Conservation (phyloP, 2,329 filamentous ascomycete species). For the Anisogramma anomala region DNA sequence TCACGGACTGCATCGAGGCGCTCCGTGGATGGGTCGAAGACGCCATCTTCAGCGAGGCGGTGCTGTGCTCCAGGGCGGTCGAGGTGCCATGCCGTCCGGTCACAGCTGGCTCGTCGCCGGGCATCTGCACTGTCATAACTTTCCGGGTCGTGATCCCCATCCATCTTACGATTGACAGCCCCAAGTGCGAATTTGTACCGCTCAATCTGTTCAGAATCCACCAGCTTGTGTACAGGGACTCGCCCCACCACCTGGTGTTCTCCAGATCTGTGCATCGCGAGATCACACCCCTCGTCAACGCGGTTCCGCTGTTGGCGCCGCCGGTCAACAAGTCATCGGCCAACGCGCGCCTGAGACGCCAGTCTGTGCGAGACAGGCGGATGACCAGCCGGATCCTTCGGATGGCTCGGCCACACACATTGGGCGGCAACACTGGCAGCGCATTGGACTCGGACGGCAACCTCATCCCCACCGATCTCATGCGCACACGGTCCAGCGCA, state of each 20-base stretch:
- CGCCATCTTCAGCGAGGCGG: conserved; percentile 33
- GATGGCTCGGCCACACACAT: conserved; percentile 8
- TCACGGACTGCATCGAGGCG: conserved; percentile 31
- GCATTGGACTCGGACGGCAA: conserved; percentile 22
- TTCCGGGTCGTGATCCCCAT: conserved; percentile 40
- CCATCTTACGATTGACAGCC: conserved; percentile 31
- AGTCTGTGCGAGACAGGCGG: conserved; percentile 3
- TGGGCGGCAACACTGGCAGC: conserved; percentile 6
- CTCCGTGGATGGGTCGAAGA: conserved; percentile 33
- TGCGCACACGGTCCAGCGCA: conserved; percentile 18
- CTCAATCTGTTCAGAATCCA: conserved; percentile 38
- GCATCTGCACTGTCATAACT: conserved; percentile 22
- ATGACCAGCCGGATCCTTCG: conserved; percentile 6
- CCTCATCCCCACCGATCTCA: conserved; percentile 19
- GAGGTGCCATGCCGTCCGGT: conserved; percentile 29
- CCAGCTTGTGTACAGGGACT: conserved; percentile 47
- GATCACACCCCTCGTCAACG: conserved; percentile 38
- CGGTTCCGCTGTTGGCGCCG: conserved; percentile 17
- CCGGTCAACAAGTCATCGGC: conserved; percentile 12
- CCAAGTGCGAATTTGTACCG: conserved; percentile 36
- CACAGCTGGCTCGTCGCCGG: conserved; percentile 17
- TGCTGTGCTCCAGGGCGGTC: conserved; percentile 32
- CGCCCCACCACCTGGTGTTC: conserved; percentile 47
- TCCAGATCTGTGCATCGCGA: conserved; percentile 49
- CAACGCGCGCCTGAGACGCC: conserved; percentile 7